A percentile compares a stretch with the other conserved stretches of the same genome.
Evolutionary conservation across 768 basidiomycete species (phyloP).

Genomic region (Lentinula edodes): DNA sequence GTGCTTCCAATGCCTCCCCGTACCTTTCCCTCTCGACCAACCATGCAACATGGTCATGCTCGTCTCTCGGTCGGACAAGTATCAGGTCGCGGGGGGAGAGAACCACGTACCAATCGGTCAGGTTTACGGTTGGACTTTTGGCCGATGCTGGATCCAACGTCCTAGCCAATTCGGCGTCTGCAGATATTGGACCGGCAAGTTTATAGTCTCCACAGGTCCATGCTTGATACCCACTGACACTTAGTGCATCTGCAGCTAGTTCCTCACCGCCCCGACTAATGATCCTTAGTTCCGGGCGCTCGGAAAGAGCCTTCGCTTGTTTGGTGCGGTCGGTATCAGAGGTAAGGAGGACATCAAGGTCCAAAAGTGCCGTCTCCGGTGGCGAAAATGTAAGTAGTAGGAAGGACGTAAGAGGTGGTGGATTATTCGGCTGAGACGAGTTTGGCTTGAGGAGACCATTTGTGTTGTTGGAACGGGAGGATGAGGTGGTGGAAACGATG

Average conservation of each 20-base stretch:
- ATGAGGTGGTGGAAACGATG: slow-evolving; percentile 4
- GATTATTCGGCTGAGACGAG: background rate
- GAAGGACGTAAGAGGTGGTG: slow-evolving; percentile 54
- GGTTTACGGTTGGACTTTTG: no score
- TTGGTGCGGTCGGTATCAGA: slow-evolving; percentile 50
- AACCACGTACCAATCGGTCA: slow-evolving; percentile 62
- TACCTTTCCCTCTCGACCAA: slow-evolving; percentile 80
- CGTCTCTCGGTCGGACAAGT: slow-evolving; percentile 82
- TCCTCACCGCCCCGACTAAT: slow-evolving; percentile 88
- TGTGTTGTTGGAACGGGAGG: background rate
- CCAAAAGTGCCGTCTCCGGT: slow-evolving; percentile 64
- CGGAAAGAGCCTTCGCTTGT: slow-evolving; percentile 79
- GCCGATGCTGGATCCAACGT: background rate
- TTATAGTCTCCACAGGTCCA: slow-evolving; percentile 94
- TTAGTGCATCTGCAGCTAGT: slow-evolving; percentile 77
- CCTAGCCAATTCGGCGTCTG: slow-evolving; percentile 17
- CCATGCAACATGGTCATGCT: slow-evolving; percentile 88
- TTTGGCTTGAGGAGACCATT: background rate
- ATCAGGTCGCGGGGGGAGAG: slow-evolving; percentile 85
- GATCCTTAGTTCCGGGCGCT: slow-evolving; percentile 92
- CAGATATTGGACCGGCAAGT: slow-evolving; percentile 47
- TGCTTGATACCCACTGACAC: slow-evolving; percentile 68
- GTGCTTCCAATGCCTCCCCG: slow-evolving; percentile 82
- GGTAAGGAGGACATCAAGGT: slow-evolving; percentile 28
- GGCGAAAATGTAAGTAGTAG: slow-evolving; percentile 85